Evolutionary conservation across 2,329 filamentous ascomycete genomes (phyloP).

Genomic region (Penicillium psychrosexuale): DNA sequence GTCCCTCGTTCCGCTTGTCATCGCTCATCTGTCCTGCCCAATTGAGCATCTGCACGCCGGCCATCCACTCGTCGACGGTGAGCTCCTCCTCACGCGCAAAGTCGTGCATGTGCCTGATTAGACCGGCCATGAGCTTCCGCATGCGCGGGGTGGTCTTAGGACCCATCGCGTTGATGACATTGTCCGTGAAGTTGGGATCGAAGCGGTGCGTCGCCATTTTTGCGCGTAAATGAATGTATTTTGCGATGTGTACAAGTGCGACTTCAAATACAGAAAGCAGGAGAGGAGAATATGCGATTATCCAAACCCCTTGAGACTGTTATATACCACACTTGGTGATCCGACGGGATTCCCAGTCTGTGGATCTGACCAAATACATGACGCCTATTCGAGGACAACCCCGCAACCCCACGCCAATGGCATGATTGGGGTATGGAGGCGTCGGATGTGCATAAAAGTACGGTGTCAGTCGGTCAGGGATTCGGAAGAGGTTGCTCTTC

Average conservation of each 20-base stretch:
- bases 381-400: constrained; percentile 22
- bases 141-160: constrained; percentile 66
- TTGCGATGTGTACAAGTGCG: neutral
- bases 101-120: constrained; percentile 58
- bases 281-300: neutral
- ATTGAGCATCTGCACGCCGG: constrained; percentile 57
- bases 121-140: constrained; percentile 56
- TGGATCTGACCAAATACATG: constrained; percentile 16
- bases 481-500: constrained; percentile 21
- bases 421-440: constrained; percentile 11
- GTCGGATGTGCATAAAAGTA: constrained; percentile 3
- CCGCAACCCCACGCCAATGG: constrained; percentile 15
- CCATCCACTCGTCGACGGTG: constrained; percentile 59
- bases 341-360: constrained; percentile 12
- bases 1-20: constrained; percentile 61
- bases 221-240: neutral
- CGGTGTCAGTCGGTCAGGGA: neutral
- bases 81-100: constrained; percentile 58
- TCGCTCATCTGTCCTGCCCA: constrained; percentile 62
- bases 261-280: neutral
- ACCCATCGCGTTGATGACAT: constrained; percentile 71
- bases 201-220: constrained; percentile 35
- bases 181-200: constrained; percentile 58
- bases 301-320: neutral
- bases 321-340: constrained; percentile 14